Conservation (phyloP, 768 basidiomycete genomes). For the Amanita exitialis region DNA sequence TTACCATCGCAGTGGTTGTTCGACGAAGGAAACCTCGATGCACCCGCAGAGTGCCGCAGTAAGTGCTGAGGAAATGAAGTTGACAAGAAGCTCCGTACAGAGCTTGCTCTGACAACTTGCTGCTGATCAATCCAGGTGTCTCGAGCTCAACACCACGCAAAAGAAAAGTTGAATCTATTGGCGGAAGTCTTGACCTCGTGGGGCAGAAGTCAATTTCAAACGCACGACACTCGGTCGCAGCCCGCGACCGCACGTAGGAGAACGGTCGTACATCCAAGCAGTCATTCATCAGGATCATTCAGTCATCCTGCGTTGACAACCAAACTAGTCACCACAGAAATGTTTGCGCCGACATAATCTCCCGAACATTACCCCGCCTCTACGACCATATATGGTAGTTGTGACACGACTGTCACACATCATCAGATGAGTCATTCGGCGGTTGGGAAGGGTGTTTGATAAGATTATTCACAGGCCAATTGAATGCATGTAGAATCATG, state of each 20-base stretch:
- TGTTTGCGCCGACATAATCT: not conserved
- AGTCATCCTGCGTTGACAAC: not conserved
- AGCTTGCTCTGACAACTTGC: slow-evolving; percentile 40
- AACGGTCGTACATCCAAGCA: not conserved
- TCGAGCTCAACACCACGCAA: too few species aligned
- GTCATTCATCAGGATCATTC: not conserved
- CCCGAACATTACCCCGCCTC: not conserved
- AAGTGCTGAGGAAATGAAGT: slow-evolving; percentile 55
- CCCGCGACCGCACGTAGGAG: too few species aligned
- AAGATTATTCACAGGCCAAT: not conserved
- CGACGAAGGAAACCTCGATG: slow-evolving; percentile 46
- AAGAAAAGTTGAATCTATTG: too few species aligned
- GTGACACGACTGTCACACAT: not conserved
- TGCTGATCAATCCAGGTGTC: slow-evolving; percentile 39
- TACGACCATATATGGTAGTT: not conserved
- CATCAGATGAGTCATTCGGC: not conserved
- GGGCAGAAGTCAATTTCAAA: too few species aligned
- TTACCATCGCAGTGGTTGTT: slow-evolving; percentile 51
- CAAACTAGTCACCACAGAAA: too few species aligned
- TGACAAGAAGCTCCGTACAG: slow-evolving; percentile 56
- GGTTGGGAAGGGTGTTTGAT: too few species aligned
- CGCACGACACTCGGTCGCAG: too few species aligned
- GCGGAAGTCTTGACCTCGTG: too few species aligned
- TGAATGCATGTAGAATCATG: not conserved
- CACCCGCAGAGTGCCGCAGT: slow-evolving; percentile 55